phyloP scores from a whole-genome alignment of 2,329 filamentous ascomycete species.

The Aspergillus viridinutans region DNA sequence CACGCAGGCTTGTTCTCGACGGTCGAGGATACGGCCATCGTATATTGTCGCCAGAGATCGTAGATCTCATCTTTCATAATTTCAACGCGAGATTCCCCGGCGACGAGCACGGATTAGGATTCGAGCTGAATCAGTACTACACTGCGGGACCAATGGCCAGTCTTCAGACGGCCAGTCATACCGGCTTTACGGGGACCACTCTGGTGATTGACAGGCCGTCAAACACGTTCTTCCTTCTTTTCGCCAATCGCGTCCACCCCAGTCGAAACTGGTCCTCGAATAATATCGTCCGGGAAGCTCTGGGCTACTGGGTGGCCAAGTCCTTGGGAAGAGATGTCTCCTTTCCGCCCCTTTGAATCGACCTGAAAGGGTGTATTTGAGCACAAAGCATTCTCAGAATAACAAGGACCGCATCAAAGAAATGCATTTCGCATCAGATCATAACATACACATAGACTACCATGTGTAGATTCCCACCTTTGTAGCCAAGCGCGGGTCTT shows the following conservation, averaged over 20 bases:
- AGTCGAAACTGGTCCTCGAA: constrained; percentile 19
- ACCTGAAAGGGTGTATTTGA: background rate
- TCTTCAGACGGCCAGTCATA: constrained; percentile 21
- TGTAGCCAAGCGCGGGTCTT: no score
- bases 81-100: constrained; percentile 27
- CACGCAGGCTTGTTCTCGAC: constrained; percentile 37
- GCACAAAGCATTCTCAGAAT: background rate
- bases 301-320: constrained; percentile 22
- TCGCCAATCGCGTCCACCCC: constrained; percentile 24
- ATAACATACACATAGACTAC: no score
- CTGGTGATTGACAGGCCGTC: constrained; percentile 21
- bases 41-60: constrained; percentile 23
- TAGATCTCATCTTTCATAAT: constrained; percentile 32
- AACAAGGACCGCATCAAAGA: background rate
- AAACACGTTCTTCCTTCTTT: constrained; percentile 22
- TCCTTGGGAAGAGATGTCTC: constrained; percentile 15
- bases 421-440: no score
- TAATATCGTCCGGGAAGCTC: constrained; percentile 17
- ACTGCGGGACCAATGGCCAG: constrained; percentile 28
- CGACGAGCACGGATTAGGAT: constrained; percentile 27
- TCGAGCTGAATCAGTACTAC: constrained; percentile 32
- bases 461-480: no score
- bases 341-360: constrained; percentile 12
- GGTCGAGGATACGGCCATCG: constrained; percentile 22
- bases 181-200: constrained; percentile 24